phyloP scores from a whole-genome alignment of 225 moss, liverwort and hornwort species.

The Asterella californica region DNA sequence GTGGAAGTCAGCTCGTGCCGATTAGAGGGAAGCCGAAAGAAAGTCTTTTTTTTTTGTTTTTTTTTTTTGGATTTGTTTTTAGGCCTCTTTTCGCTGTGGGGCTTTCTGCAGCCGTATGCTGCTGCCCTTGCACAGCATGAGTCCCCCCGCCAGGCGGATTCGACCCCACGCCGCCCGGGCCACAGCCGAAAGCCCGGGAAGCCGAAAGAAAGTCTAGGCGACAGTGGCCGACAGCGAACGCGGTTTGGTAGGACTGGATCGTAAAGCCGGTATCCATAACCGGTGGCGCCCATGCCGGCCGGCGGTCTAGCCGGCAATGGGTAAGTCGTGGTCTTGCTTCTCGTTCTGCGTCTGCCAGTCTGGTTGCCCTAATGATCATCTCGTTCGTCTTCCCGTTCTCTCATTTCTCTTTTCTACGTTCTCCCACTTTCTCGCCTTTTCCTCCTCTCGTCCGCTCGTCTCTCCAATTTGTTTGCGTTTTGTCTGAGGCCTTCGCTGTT shows the following conservation, averaged over 20 bases:
- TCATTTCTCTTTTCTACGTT: background rate
- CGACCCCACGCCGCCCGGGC: no score
- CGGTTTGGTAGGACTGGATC: background rate
- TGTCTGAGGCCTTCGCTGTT: no score
- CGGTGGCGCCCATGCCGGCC: constrained; percentile 1
- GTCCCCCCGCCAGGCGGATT: no score
- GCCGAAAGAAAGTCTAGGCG: background rate
- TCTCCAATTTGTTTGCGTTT: constrained; percentile 3
- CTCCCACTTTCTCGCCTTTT: background rate
- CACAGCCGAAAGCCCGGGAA: no score
- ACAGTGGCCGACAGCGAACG: background rate
- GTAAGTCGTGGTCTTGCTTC: background rate
- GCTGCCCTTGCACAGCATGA: no score
- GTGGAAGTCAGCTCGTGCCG: no score
- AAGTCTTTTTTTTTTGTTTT: no score
- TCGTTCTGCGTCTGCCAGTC: background rate
- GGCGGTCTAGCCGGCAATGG: background rate
- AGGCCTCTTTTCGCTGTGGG: no score
- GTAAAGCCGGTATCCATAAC: background rate
- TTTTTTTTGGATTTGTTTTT: no score
- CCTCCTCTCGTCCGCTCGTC: background rate
- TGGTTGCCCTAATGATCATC: constrained; percentile 16
- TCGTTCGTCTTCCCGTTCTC: background rate
- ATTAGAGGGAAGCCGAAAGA: no score
- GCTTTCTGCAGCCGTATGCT: no score